Evolutionary conservation across 805 yeast genomes (phyloP), one percentile per base, ranked within the genome.

Genomic region (Kregervanrija delftensis): DNA sequence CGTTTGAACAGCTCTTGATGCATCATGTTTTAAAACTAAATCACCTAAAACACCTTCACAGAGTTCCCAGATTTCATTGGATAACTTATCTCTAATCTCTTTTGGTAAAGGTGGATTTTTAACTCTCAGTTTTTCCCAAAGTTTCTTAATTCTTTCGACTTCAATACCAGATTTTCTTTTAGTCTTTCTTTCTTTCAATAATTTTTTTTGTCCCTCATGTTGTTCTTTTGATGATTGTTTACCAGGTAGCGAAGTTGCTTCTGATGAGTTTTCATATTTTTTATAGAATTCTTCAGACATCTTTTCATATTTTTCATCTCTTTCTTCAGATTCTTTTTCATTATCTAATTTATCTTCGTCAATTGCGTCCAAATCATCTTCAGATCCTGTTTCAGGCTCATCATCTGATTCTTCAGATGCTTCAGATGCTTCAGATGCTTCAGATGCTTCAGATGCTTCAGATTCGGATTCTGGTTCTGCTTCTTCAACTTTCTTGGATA

Each of bases 1-100:
- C 1, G 97, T 89, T 67, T 91, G 99, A 36, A 91, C 95, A 45
- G 91, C 91, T 69, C 99, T 79, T 17, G 96, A 87, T 9, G 97
- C 91, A 71, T 91, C 98, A 61, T 91, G 99, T 70, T 93, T 89
- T 68, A 91, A 65, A 32, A 91, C 96, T 53, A 91, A 74, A 57
- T 91, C 97, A 50, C 77, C 77, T 45, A 89, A 74, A 42, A 81
- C 79, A 57, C 83, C 88, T 56, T 84, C 78, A 41, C 95, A 72
- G 49, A 87, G 73, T 17, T 74, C 81, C 96, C 96, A 90, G 38
- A 86, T 80, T 66, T 90, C 91, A 55, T 83, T 74, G 54, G 90
- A 79, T 42, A 89, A 70, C 64, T 83, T 83, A 50, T 82, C 83
- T 63, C 96, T 79, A 12, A 80, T 74, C 47, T 74, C 81, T 54